Evolutionary conservation across 352 stramenopile species (phyloP), one percentile per base, ranked within the genome.

Genomic region (Phytophthora pistaciae): DNA sequence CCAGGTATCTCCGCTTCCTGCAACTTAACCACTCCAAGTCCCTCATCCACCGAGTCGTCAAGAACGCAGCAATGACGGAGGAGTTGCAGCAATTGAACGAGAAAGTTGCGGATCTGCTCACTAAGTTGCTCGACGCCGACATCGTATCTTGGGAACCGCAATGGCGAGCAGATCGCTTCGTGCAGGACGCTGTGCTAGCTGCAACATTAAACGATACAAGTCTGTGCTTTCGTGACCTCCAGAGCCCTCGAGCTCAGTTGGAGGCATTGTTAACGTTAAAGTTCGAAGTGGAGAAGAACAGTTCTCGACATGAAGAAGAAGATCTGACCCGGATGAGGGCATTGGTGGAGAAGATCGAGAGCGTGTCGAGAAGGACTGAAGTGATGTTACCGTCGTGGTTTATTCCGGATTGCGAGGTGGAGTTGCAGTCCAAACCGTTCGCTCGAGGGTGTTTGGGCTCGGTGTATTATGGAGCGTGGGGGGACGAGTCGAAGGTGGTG

Each of bases 201-300:
- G 42, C 42, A 50, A 11, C 42, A 50, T n/a, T 50, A 13, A 21
- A n/a, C 18, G 42, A 50, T 20, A 13, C 42, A 14, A 50, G 8
- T 5, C 16, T 50, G 42, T 50, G 42, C 20, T 50, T 50, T 10
- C 42, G 18, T 23, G 42, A 23, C 8, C 18, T 50, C 20, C 42
- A 50, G 42, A 50, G 42, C 25, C 56, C 18, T 21, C 56, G 57
- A 27, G 38, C 70, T n/a, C 70, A 68, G 20, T 7, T 62, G 18
- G 72, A 79, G 31, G 66, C 66, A 5, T 21, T 72, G n/a, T 50
- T 67, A 49, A 50, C 66, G 21, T 55, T 79, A 5, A 56, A 67
- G 44, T 66, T 67, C 48, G 57, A 75, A 44, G 14, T 72, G 13
- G 58, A 70, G 23, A 61, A 49, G 52, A 38, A 9, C 20, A 48